Evolutionary conservation across 805 yeast genomes (phyloP).

Genomic region (Groenewaldozyma tartarivorans): DNA sequence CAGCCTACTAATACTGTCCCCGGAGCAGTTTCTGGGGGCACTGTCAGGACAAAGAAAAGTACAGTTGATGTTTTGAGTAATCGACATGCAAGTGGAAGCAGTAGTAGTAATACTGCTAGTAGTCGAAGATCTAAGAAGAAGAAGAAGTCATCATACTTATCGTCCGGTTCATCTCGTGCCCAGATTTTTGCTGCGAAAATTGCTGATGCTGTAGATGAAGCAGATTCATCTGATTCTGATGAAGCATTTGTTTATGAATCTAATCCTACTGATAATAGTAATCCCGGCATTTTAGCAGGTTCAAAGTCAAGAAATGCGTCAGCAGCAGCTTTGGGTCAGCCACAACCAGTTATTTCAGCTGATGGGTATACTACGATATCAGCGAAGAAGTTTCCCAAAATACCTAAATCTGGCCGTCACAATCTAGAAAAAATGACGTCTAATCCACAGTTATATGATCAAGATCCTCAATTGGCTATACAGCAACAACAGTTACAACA

Average conservation of each 20-base stretch:
- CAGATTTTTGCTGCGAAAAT: conserved; percentile 91
- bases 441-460: background rate
- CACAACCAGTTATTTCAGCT: background rate
- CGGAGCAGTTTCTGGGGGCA: background rate
- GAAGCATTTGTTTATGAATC: conserved; percentile 94
- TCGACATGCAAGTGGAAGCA: conserved; percentile 5
- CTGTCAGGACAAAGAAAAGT: background rate
- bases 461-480: too few species aligned
- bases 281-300: conserved; percentile 8
- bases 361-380: background rate
- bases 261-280: conserved; percentile 18
- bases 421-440: background rate
- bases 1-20: background rate
- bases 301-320: conserved; percentile 18
- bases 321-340: conserved; percentile 2
- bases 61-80: conserved; percentile 3
- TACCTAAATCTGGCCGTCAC: background rate
- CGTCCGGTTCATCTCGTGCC: conserved; percentile 54
- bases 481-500: conserved; percentile 5
- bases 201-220: conserved; percentile 90
- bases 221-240: conserved; percentile 69
- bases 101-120: conserved; percentile 4
- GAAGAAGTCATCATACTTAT: conserved; percentile 27
- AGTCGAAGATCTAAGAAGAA: conserved; percentile 25
- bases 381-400: background rate